These are phyloP conservation scores for Cerrena zonata DNA, from an alignment of 1,284 basidiomycete species.

Conservation along the genomic window DNA sequence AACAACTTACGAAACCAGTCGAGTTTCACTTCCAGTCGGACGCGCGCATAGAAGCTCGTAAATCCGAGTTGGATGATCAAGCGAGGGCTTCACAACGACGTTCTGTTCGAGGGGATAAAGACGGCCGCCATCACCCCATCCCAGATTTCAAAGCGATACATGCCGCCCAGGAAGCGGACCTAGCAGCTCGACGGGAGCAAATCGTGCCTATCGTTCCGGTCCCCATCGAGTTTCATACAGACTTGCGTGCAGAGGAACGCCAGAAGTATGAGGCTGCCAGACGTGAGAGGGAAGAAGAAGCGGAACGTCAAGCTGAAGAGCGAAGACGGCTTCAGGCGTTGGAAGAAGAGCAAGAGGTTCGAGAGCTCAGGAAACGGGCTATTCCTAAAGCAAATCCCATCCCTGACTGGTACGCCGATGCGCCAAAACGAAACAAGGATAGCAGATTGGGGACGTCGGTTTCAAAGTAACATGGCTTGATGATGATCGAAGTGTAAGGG, in stretches of 20 bases:
- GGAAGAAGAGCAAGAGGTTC: constrained; percentile 53
- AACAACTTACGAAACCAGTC: constrained; percentile 41
- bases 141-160: constrained; percentile 54
- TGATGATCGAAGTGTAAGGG: constrained; percentile 4
- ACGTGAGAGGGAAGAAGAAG: constrained; percentile 50
- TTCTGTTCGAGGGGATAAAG: constrained; percentile 1
- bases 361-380: constrained; percentile 51
- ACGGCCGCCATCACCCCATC: constrained; percentile 25
- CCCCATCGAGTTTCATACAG: constrained; percentile 46
- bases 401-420: constrained; percentile 67
- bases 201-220: constrained; percentile 42
- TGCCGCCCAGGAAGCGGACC: constrained; percentile 39
- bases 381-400: constrained; percentile 66
- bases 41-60: constrained; percentile 37
- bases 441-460: constrained; percentile 6
- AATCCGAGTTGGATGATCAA: constrained; percentile 14
- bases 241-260: constrained; percentile 51
- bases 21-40: constrained; percentile 48
- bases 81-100: constrained; percentile 3
- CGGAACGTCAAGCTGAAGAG: constrained; percentile 38
- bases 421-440: constrained; percentile 39
- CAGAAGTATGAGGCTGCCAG: constrained; percentile 56
- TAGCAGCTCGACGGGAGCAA: constrained; percentile 40
- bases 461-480: constrained; percentile 3
- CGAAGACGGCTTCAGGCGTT: constrained; percentile 38